Evolutionary conservation across 805 yeast genomes (phyloP), one percentile per base, ranked within the genome.

Genomic region (Spathaspora girioi): DNA sequence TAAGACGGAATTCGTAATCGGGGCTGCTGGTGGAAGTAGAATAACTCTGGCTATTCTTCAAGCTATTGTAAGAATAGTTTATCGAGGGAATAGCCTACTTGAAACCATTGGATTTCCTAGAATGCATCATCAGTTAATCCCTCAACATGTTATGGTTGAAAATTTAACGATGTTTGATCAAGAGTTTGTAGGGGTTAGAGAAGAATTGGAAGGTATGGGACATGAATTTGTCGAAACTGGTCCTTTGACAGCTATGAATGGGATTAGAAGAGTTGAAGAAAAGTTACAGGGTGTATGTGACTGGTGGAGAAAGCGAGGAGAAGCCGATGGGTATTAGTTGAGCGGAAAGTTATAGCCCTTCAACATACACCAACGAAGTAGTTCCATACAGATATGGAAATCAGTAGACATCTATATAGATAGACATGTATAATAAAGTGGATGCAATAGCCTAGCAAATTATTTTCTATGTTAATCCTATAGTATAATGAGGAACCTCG

Each of bases 21-120:
- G 97, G 0, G 94, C 97, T 0, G 96, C 97, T 1, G 99, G 99
- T 9, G 98, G 98, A 0, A 86, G 94, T 6, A 74, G 94, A 50
- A 93, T 93, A 47, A 76, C 87, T 12, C 89, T 97, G 0, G 81
- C 96, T 1, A 82, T 93, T 3, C 78, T 93, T 50, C 94, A 91
- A 64, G 91, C 93, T 0, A 78, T 93, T 15, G 76, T 88, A 1
- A 71, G 97, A 49, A 70, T 74, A 2, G 83, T 84, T 55, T 82
- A 81, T 63, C 80, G 83, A 60, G 67, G 77, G 1, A 63, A 82
- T 70, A 76, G 84, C 1, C 63, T 91, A 3, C 69, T 89, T 19
- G 85, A 88, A 50, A 77, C 90, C 0, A 77, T 92, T 19, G 81
- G 96, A 0, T 85, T 71, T 59, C 97, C 97, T 1, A 71, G 99